These are phyloP conservation scores for Podaxis rugospora DNA, from an alignment of 768 basidiomycete genomes.

Conservation along the genomic window DNA sequence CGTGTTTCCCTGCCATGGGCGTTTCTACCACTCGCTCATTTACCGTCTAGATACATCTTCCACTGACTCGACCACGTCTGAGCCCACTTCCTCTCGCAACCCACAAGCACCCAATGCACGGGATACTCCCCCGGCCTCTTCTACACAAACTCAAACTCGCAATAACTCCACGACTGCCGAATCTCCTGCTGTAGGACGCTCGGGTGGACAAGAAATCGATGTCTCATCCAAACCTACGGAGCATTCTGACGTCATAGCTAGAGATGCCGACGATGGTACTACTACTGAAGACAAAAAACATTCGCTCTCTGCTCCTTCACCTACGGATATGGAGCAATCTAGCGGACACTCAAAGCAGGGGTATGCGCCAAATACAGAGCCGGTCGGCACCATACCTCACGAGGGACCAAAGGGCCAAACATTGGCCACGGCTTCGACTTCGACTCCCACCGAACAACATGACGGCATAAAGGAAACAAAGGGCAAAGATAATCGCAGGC, in stretches of 20 bases:
- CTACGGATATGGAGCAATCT: neutral
- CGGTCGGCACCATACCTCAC: neutral
- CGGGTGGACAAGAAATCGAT: neutral
- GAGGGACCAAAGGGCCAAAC: neutral
- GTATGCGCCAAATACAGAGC: neutral
- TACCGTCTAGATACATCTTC: too few species aligned
- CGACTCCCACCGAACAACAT: neutral
- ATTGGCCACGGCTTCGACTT: neutral
- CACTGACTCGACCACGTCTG: neutral
- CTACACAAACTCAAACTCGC: neutral
- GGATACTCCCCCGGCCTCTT: neutral
- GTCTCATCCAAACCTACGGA: neutral
- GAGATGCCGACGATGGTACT: neutral
- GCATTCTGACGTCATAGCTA: neutral
- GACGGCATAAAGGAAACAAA: neutral
- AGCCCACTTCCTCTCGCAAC: neutral
- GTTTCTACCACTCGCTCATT: too few species aligned
- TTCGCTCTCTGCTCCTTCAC: neutral
- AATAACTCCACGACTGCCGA: neutral
- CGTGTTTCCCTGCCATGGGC: neutral
- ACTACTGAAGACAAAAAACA: neutral
- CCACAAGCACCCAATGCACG: neutral
- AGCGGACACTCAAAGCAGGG: neutral
- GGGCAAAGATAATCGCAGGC: neutral
- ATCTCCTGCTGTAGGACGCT: neutral